Evolutionary conservation across 352 stramenopile genomes (phyloP).

Genomic region (Pythium grandisporangium): DNA sequence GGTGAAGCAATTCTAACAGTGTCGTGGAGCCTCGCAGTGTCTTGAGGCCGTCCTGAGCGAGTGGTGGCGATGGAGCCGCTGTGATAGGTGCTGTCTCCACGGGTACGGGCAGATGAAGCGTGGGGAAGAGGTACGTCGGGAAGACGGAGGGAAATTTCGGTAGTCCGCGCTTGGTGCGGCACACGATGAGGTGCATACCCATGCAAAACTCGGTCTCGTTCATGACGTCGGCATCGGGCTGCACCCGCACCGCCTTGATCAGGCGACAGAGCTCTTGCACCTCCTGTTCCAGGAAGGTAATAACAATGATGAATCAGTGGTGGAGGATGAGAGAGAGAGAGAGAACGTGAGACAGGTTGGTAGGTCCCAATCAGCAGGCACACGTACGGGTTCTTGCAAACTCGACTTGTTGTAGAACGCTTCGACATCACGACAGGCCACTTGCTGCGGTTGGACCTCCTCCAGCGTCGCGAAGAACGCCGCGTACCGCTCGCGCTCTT

Average conservation of each 20-base stretch:
- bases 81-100: too few species aligned
- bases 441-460: slow-evolving; percentile 5
- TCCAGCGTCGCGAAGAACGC: slow-evolving; percentile 52
- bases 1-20: too few species aligned
- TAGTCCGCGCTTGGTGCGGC: slow-evolving; percentile 63
- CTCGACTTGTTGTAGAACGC: slow-evolving; percentile 53
- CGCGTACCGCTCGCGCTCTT: slow-evolving; percentile 42
- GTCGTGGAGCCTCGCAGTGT: not conserved
- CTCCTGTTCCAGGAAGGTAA: too few species aligned
- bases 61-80: not conserved
- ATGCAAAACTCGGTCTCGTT: slow-evolving; percentile 52
- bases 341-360: too few species aligned
- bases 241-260: slow-evolving; percentile 32
- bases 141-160: slow-evolving; percentile 31
- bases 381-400: slow-evolving; percentile 22
- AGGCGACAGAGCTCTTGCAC: slow-evolving; percentile 33
- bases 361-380: not conserved
- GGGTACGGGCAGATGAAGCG: slow-evolving; percentile 29
- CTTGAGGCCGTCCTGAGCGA: too few species aligned
- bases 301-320: too few species aligned
- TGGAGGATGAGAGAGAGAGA: too few species aligned
- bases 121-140: slow-evolving; percentile 53
- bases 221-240: slow-evolving; percentile 20
- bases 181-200: slow-evolving; percentile 77
- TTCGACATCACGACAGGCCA: slow-evolving; percentile 20